Base-by-base conservation (phyloP, 2,329 filamentous ascomycete species). In the Microdochium bolleyi region DNA sequence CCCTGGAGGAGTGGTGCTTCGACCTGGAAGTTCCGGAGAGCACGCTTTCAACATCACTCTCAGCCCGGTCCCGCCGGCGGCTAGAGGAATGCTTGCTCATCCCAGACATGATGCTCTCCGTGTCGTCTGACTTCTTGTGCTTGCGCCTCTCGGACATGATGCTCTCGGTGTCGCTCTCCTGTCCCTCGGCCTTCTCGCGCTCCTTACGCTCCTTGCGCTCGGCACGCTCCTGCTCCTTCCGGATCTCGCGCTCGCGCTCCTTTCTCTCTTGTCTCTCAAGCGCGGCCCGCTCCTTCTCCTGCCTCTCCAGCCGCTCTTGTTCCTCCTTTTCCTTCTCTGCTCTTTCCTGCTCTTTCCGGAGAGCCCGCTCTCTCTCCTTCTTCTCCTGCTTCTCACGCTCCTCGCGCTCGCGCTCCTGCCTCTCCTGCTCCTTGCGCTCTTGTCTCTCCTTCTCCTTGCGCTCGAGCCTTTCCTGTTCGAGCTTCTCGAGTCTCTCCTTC, bases 291-390 rank as follows among this genome's bases (percentile, higher is more conserved):
- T 46, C 41, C 41, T 22, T 46, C 41, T 46, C 41, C 19, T 46
- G 41, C 19, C 41, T 46, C 41, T 46, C 41, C 5, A 46, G 13
- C 21, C 41, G 41, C 41, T 46, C 41, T 21, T 21, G n/a, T 19
- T 46, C 41, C 21, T 46, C 41, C 19, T 13, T 46, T 32, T 78
- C 73, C 53, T 68, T 72, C 49, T 77, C 76, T 2, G 63, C 67
- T 49, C 66, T 66, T 54, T 79, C 77, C 64, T 79, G 41, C 19
- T 46, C 41, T 19, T 46, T 46, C 19, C 19, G 21, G 41, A 46
- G 16, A 24, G 41, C 41, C 41, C 41, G 41, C 41, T 46, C 41
- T 24, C 41, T 46, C 41, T 46, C 41, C 41, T 46, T 46, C 19
- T 24, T 46, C 41, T 46, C 41, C 13, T 46, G 41, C 41, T 19